Evolutionary conservation across 257 asterid genomes (phyloP), one percentile per base, ranked within the genome.

Genomic region (Solanum medicagineum): DNA sequence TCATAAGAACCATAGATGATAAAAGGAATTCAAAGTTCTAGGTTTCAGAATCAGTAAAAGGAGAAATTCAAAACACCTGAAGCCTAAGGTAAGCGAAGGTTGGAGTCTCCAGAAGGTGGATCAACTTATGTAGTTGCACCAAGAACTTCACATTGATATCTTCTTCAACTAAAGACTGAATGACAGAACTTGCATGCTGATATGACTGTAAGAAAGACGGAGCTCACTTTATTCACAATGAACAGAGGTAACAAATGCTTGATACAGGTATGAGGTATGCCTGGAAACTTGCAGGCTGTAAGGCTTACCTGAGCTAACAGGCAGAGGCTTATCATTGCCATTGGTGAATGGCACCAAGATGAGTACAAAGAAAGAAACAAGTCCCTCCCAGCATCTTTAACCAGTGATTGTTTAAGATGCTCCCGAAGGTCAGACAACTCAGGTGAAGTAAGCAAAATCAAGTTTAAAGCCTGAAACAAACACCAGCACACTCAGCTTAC

Each of bases 251-350:
- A 12, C 47, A 86, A 65, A 87, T 49, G 12, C 81, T 82, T 86
- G 71, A 73, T 49, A 73, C 68, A 62, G 62, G 68, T 1, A 62
- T 15, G 66, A 51, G 26, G 63, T 69, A 69, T 53, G 63, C 54
- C 32, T 7, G 55, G 20, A 84, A 84, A 84, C 69, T 60, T 69
- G 42, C 81, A 54, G 57, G 22, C 47, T 29, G 45, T 26, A 15
- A 47, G n/a, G 86, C 96, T 90, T 87, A 94, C 99, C 96, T 97
- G 99, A 87, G 98, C 94, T 89, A 97, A 89, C 73, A 97, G 87
- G 91, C 99, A 97, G 86, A 97, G 99, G 89, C 99, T 94, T 88
- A 95, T 95, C 54, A 93, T 95, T 85, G 98, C 99, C 99, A 97
- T 94, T 65, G 98, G 97, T 51, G 98, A 94, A 90, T 97, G 99